A percentile compares a stretch with the other conserved stretches of the same genome.
Evolutionary conservation across 1,284 basidiomycete genomes (phyloP).

Genomic region (Hortiboletus rubellus): DNA sequence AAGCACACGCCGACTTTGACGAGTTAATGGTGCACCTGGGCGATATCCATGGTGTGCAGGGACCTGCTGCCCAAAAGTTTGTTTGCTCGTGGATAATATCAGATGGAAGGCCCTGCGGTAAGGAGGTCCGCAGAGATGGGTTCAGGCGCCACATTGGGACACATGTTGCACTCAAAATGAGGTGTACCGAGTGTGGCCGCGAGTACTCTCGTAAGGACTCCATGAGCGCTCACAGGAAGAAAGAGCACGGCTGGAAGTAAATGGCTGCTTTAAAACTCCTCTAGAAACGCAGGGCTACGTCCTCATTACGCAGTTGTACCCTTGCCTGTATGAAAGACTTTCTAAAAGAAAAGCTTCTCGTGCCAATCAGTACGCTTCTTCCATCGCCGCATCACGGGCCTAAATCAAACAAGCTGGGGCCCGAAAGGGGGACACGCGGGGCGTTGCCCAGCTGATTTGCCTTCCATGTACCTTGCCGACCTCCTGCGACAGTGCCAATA

Average conservation of each 20-base stretch:
- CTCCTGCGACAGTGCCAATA: not conserved
- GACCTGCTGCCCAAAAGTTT: not conserved
- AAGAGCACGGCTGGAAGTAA: not conserved
- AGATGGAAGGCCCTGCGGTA: not conserved
- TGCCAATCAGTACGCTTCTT: not conserved
- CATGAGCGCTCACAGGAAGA: constrained; percentile 1
- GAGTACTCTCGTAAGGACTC: constrained; percentile 11
- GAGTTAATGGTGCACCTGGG: constrained; percentile 6
- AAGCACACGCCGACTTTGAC: not conserved
- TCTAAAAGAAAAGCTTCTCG: not conserved
- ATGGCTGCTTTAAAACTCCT: not conserved
- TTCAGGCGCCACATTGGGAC: constrained; percentile 7
- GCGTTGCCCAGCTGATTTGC: not conserved
- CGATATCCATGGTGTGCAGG: constrained; percentile 1
- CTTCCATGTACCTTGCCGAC: not conserved
- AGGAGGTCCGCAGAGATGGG: not conserved
- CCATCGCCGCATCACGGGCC: not conserved
- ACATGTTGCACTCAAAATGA: not conserved
- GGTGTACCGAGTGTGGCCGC: constrained; percentile 3
- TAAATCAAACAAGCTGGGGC: too few relatives aligned
- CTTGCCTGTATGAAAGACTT: not conserved
- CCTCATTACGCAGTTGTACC: not conserved
- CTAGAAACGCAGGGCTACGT: not conserved
- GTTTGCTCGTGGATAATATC: constrained; percentile 7
- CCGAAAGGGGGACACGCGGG: not conserved